Evolutionary conservation across 306 rosid species (phyloP), one percentile per base, ranked within the genome.

Genomic region (Psophocarpus tetragonolobus): DNA sequence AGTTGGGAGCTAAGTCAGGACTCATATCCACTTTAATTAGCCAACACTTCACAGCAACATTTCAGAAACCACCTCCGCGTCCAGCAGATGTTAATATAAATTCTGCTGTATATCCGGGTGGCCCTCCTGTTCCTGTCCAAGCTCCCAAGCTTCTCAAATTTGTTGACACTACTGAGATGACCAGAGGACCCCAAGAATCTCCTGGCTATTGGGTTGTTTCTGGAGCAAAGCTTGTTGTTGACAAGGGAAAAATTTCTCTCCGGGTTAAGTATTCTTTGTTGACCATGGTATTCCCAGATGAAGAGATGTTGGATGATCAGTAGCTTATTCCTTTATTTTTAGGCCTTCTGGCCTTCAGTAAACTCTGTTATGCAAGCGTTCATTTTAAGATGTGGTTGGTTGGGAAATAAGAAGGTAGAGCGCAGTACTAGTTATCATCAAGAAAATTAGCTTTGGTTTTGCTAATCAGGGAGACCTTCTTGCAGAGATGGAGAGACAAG

Each of bases 141-240:
- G 91, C 97, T 47, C 88, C 97, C 15, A 92, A 86, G 87, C 98
- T 94, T 80, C 93, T 87, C 36, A 94, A 92, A 81, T 92, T 88
- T 68, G 98, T 94, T 17, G 97, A 94, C 85, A 84, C 97, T 11
- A 87, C 95, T n/a, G 98, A 94, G 86, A 90, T 94, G 97, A 84
- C 84, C 17, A 83, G 98, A 85, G 98, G 98, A 60, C 98, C 98
- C 18, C 97, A 92, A 45, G 98, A 94, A 79, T 73, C 81, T 84
- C 98, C 98, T 18, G 98, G 98, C 45, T 94, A 94, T 83, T 94
- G 98, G 98, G 95, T 94, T 79, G 93, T 92, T 56, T 89, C 98
- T 8, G 98, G 98, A 54, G 98, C 98, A 70, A 94, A 91, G 73
- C 97, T 92, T 15, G 21, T 86, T 10, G 97, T 94, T 14, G 98